Percentiles rank a stretch among this genome's conserved stretches.
Evolutionary conservation across 1,139 yeast species (phyloP).

Genomic region (Taphrina populina): DNA sequence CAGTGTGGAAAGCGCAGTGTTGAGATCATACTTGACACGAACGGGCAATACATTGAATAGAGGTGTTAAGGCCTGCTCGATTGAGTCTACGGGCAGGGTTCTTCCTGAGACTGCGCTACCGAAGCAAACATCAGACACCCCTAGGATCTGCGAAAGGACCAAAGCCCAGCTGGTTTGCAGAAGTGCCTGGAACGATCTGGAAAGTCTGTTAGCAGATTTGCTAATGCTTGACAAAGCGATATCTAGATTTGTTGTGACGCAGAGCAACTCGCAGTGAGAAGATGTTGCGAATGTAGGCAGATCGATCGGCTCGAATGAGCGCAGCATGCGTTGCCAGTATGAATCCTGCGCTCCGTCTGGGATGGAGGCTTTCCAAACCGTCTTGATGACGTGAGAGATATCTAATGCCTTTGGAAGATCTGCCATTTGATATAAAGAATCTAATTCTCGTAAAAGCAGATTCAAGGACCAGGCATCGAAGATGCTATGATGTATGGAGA

Average conservation of each 20-base stretch:
- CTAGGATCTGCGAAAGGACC: slow-evolving; percentile 19
- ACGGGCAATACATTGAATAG: slow-evolving; percentile 38
- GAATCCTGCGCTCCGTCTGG: neutral
- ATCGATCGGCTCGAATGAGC: neutral
- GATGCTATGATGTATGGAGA: slow-evolving; percentile 39
- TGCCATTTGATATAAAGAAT: neutral
- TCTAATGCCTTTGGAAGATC: neutral
- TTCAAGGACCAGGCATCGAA: slow-evolving; percentile 38
- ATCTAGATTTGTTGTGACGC: neutral
- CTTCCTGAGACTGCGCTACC: slow-evolving; percentile 38
- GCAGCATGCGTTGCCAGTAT: slow-evolving; percentile 6
- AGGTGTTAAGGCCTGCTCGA: slow-evolving; percentile 37
- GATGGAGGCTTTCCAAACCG: neutral
- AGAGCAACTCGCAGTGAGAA: neutral
- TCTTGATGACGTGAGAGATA: neutral
- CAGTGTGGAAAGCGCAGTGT: slow-evolving; percentile 3
- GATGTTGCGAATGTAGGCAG: slow-evolving; percentile 13
- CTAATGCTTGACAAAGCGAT: slow-evolving; percentile 1
- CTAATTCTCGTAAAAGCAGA: slow-evolving; percentile 35
- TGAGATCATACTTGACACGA: slow-evolving; percentile 19
- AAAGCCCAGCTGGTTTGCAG: slow-evolving; percentile 21
- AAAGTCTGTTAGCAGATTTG: neutral
- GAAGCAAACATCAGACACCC: slow-evolving; percentile 38
- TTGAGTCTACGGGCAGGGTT: slow-evolving; percentile 29
- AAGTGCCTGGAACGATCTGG: slow-evolving; percentile 3